phyloP scores from a whole-genome alignment of 2,329 filamentous ascomycete genomes.

The Cercospora beticola region DNA sequence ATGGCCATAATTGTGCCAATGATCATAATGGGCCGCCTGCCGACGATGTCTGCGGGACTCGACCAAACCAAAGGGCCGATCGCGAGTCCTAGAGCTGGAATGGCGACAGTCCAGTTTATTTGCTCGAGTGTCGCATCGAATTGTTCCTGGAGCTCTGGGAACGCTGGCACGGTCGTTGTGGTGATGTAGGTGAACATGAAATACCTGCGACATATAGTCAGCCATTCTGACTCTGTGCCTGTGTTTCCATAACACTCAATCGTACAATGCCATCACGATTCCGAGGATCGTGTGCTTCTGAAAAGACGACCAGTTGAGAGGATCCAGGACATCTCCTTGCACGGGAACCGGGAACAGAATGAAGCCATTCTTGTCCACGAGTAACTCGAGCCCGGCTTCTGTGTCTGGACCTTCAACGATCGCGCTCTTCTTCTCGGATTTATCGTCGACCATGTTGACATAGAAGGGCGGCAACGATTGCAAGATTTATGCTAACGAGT shows the following conservation, averaged over 20 bases:
- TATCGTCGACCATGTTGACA: constrained; percentile 5
- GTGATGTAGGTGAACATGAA: constrained; percentile 27
- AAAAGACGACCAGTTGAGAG: constrained; percentile 21
- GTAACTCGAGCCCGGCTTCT: constrained; percentile 15
- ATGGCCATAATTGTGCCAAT: constrained; percentile 20
- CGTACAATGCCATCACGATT: constrained; percentile 23
- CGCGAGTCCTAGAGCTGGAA: constrained; percentile 21
- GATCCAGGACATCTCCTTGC: constrained; percentile 19
- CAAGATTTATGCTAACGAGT: background rate
- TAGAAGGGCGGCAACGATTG: background rate
- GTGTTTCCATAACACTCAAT: background rate
- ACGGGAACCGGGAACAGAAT: constrained; percentile 21
- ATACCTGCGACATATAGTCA: constrained; percentile 11
- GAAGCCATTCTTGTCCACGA: constrained; percentile 23
- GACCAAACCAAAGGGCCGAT: constrained; percentile 23
- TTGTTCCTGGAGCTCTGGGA: constrained; percentile 20
- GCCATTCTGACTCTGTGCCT: background rate
- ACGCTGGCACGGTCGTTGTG: constrained; percentile 24
- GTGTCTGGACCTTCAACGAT: constrained; percentile 11
- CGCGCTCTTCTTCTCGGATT: constrained; percentile 18
- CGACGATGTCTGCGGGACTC: constrained; percentile 24
- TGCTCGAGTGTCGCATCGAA: constrained; percentile 21
- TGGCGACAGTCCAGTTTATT: constrained; percentile 26
- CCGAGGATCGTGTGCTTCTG: constrained; percentile 21
- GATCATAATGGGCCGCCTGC: constrained; percentile 24